These are phyloP conservation scores for Phytophthora pinifolia DNA, from an alignment of 352 stramenopile genomes.

Conservation along the genomic window DNA sequence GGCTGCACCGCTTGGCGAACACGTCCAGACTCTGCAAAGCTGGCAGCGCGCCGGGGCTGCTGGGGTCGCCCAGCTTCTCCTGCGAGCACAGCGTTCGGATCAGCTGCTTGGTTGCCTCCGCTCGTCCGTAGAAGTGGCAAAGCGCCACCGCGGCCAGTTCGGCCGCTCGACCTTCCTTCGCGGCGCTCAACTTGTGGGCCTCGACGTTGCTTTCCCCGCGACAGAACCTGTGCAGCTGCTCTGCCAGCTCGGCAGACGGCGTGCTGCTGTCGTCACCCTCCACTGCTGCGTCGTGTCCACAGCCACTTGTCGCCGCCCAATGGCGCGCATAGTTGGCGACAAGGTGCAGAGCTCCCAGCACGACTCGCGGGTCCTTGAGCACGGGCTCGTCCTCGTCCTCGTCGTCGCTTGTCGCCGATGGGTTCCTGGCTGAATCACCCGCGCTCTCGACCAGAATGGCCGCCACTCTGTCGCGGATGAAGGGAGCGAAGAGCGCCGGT, in stretches of 20 bases:
- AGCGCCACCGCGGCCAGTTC: conserved; percentile 56
- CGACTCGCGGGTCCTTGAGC: conserved; percentile 43
- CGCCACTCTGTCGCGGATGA: conserved; percentile 53
- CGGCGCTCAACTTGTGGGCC: conserved; percentile 25
- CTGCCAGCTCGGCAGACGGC: conserved; percentile 35
- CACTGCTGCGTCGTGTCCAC: conserved; percentile 17
- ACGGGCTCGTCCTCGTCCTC: conserved; percentile 38
- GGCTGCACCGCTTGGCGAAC: conserved; percentile 57
- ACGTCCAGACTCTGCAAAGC: conserved; percentile 63
- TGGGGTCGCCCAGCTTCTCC: conserved; percentile 35
- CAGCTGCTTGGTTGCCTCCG: conserved; percentile 38
- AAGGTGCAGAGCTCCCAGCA: conserved; percentile 49
- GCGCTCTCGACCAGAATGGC: conserved; percentile 41
- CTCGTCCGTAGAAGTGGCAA: conserved; percentile 45
- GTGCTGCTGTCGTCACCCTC: conserved; percentile 23
- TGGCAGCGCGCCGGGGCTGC: conserved; percentile 25
- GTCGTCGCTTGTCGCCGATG: conserved; percentile 22
- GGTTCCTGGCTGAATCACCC: conserved; percentile 1
- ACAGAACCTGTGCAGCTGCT: conserved; percentile 55
- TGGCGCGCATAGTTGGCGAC: conserved; percentile 58
- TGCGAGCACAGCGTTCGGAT: conserved; percentile 57
- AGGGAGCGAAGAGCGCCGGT: conserved; percentile 52
- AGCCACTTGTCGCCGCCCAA: conserved; percentile 32
- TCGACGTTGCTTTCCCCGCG: conserved; percentile 33
- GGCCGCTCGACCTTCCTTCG: conserved; percentile 40